Conservation (phyloP, 371 early-diverging fungal genomes). For the Rhizopus stolonifer region DNA sequence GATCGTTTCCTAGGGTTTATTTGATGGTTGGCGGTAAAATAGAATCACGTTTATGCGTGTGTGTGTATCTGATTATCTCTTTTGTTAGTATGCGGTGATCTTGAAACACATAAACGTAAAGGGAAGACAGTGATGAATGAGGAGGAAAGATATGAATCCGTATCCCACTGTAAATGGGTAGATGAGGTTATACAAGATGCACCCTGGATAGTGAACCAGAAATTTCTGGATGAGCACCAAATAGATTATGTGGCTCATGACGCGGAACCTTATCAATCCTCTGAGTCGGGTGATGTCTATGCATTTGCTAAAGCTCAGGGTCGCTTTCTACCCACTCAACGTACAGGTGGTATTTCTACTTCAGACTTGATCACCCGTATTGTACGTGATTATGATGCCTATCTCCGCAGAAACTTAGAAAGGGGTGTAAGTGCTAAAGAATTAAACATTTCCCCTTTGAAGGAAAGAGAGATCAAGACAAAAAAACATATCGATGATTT, state of each 20-base stretch:
- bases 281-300: conserved; percentile 85
- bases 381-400: conserved; percentile 90
- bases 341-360: conserved; percentile 93
- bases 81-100: conserved; percentile 81
- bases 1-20: conserved; percentile 83
- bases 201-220: conserved; percentile 86
- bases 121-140: conserved; percentile 89
- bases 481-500: conserved; percentile 73
- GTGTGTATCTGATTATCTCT: neutral
- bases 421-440: conserved; percentile 87
- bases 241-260: conserved; percentile 97
- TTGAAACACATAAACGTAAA: conserved; percentile 76
- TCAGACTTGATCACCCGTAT: conserved; percentile 93
- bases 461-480: conserved; percentile 75
- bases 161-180: conserved; percentile 94
- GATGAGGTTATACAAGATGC: conserved; percentile 88
- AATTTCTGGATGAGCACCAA: conserved; percentile 81
- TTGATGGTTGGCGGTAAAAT: conserved; percentile 90
- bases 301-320: conserved; percentile 84
- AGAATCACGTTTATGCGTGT: too few species aligned
- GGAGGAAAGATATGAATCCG: conserved; percentile 79
- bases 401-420: conserved; percentile 84
- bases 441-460: conserved; percentile 80
- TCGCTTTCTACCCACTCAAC: conserved; percentile 81
- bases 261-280: conserved; percentile 84